Base-by-base conservation (phyloP, 2,329 filamentous ascomycete species). In the Colletotrichum abscissum region DNA sequence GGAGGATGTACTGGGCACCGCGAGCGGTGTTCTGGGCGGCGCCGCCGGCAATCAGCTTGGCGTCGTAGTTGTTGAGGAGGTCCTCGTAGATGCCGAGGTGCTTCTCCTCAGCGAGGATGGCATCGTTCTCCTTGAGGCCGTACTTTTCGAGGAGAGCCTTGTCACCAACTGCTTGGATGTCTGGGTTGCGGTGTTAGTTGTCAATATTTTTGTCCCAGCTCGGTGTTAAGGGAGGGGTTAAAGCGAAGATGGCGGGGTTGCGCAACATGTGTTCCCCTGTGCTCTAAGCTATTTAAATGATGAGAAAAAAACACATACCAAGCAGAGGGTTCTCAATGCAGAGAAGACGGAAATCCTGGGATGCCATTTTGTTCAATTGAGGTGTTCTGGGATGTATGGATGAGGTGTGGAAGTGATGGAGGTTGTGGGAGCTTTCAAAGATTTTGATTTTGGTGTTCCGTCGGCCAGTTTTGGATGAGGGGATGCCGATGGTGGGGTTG, bases 281-380 rank as follows among this genome's bases (percentile, higher is more conserved):
- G 4, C 12, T 64, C 57, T 11, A 66, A 38, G 49, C 77, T 42
- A 0, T 69, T 63, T 49, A 67, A 14, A n/a, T 11, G 24, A 24
- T 33, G 35, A 67, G 42, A 67, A 63, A 22, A 19, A 24, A 58
- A 6, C 22, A 85, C 89, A 78, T 87, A 95, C 94, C 96, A 80
- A 99, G 93, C 79, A 99, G 92, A 84, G 97, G 97, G 86, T 99
- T 99, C 92, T 98, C 97, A 80, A 99, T 87, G 86, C 93, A 97
- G 81, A 98, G 90, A 80, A 99, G 93, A 84, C 94, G 89, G 87
- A 93, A 98, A 85, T 95, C 92, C 86, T 95, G 93, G 79, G 92
- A 84, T 81, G 94, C 89, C 94, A 97, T 97, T 76, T 81, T 87
- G 80, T 76, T 79, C 52, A 75, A 75, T 76, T 73, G 77, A 30